These are phyloP conservation scores for Cystofilobasidium macerans DNA, from an alignment of 768 basidiomycete genomes.

Conservation along the genomic window DNA sequence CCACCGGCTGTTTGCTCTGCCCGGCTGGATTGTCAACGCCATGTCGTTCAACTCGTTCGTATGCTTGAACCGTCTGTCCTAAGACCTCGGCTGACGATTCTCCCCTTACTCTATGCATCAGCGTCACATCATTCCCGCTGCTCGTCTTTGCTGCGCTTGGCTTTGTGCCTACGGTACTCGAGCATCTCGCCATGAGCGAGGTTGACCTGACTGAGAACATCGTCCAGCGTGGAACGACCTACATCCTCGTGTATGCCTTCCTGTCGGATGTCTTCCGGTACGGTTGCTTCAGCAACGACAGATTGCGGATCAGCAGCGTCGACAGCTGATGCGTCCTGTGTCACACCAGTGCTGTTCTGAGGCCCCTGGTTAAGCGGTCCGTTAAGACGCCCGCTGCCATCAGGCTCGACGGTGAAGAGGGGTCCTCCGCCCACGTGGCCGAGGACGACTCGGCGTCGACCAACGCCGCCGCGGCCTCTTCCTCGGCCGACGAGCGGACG, in stretches of 20 bases:
- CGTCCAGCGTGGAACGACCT: conserved; percentile 16
- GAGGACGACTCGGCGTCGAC: neutral
- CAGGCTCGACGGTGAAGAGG: conserved; percentile 6
- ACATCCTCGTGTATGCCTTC: conserved; percentile 20
- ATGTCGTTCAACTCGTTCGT: conserved; percentile 24
- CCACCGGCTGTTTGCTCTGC: conserved; percentile 20
- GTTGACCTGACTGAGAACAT: conserved; percentile 8
- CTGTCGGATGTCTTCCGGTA: conserved; percentile 12
- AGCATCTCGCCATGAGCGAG: conserved; percentile 12
- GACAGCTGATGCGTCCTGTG: neutral
- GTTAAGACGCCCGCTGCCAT: neutral
- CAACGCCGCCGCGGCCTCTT: neutral
- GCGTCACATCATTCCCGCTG: conserved; percentile 22
- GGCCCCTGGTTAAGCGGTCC: neutral
- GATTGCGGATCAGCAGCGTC: too few relatives aligned
- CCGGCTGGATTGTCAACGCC: conserved; percentile 16
- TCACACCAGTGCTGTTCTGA: neutral
- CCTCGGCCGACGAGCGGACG: conserved; percentile 9
- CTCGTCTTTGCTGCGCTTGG: conserved; percentile 22
- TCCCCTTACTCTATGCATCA: neutral
- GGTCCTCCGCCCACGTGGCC: neutral
- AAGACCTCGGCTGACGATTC: neutral
- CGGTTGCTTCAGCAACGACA: neutral
- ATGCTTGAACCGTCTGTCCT: neutral
- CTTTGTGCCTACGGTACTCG: neutral